Evolutionary conservation across 2,329 filamentous ascomycete species (phyloP).

Genomic region (Penicillium verrucosum): DNA sequence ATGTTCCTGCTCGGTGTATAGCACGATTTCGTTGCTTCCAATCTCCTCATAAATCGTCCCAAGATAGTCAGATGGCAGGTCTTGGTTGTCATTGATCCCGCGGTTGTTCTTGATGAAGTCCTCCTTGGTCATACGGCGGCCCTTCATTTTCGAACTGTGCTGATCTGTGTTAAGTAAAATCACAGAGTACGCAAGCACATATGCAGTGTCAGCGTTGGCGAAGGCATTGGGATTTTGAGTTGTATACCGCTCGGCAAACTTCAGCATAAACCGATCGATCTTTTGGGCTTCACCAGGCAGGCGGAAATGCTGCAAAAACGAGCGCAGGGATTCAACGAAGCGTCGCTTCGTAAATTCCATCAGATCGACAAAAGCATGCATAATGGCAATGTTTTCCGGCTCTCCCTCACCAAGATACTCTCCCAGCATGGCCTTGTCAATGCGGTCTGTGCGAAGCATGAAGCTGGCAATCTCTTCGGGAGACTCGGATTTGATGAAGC

Average conservation of each 20-base stretch:
- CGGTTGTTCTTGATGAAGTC: constrained; percentile 99
- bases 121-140: constrained; percentile 83
- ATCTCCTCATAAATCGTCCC: constrained; percentile 91
- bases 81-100: constrained; percentile 94
- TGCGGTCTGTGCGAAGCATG: constrained; percentile 71
- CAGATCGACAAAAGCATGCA: constrained; percentile 94
- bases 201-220: constrained; percentile 96
- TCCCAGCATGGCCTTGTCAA: constrained; percentile 89
- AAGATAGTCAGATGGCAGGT: constrained; percentile 90
- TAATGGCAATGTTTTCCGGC: constrained; percentile 87
- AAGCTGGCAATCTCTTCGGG: constrained; percentile 83
- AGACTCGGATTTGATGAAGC: constrained; percentile 77
- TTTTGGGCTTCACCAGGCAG: constrained; percentile 96
- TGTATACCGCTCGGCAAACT: constrained; percentile 95
- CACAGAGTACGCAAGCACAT: constrained; percentile 92
- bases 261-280: constrained; percentile 99
- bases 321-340: constrained; percentile 86
- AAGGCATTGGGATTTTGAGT: constrained; percentile 95
- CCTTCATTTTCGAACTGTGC: constrained; percentile 81
- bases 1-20: constrained; percentile 85
- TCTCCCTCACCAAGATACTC: constrained; percentile 95
- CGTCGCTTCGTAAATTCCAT: constrained; percentile 92
- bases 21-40: constrained; percentile 82
- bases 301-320: constrained; percentile 92
- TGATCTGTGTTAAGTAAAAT: constrained; percentile 96